phyloP scores from a whole-genome alignment of 768 basidiomycete species.

The Rhizopogon vinicolor region DNA sequence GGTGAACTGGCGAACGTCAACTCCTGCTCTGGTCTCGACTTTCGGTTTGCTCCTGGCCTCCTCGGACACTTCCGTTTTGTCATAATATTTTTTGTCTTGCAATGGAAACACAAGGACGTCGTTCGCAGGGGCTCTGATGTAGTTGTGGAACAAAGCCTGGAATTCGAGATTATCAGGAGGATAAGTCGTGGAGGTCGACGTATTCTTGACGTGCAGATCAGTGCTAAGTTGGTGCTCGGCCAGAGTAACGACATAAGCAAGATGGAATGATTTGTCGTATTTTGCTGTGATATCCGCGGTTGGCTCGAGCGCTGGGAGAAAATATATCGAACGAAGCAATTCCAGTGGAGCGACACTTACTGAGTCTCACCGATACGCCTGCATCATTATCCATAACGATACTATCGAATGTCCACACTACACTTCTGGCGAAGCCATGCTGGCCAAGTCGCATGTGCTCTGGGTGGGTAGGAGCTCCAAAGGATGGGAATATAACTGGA shows the following conservation, averaged over 20 bases:
- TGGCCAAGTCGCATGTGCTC: slow-evolving; percentile 71
- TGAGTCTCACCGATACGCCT: slow-evolving; percentile 71
- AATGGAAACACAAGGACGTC: slow-evolving; percentile 61
- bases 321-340: background rate
- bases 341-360: slow-evolving; percentile 38
- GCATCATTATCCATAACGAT: slow-evolving; percentile 63
- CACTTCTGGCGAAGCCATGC: slow-evolving; percentile 89
- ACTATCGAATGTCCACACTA: slow-evolving; percentile 64
- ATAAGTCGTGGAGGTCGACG: slow-evolving; percentile 36
- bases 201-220: slow-evolving; percentile 77
- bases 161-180: slow-evolving; percentile 60
- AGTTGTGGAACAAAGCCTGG: slow-evolving; percentile 92
- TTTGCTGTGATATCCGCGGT: slow-evolving; percentile 49
- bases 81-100: slow-evolving; percentile 61
- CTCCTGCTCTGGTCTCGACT: slow-evolving; percentile 53
- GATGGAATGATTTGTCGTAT: slow-evolving; percentile 64
- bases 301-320: slow-evolving; percentile 54
- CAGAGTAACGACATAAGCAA: slow-evolving; percentile 81
- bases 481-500: slow-evolving; percentile 78
- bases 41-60: slow-evolving; percentile 46
- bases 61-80: slow-evolving; percentile 70
- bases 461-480: slow-evolving; percentile 75
- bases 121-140: slow-evolving; percentile 64
- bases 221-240: slow-evolving; percentile 69
- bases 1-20: slow-evolving; percentile 64